Conservation (phyloP, 192 early-diverging fungal genomes). For the Lunasporangiospora selenospora region DNA sequence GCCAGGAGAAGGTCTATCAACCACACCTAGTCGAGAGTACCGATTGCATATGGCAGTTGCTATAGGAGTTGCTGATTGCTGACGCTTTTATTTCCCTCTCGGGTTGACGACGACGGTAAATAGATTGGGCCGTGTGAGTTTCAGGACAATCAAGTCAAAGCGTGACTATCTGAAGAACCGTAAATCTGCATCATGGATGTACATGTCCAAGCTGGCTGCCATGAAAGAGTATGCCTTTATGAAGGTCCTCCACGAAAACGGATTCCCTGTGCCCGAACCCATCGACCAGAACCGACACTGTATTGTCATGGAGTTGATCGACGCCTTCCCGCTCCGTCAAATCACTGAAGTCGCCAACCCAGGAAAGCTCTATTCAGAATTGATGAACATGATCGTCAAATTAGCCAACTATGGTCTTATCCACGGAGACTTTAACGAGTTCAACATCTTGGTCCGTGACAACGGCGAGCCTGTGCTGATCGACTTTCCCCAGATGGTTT, state of each 20-base stretch:
- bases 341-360: constrained; percentile 86
- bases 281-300: constrained; percentile 95
- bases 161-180: constrained; percentile 96
- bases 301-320: constrained; percentile 95
- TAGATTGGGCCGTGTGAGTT: constrained; percentile 94
- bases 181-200: constrained; percentile 98
- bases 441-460: constrained; percentile 92
- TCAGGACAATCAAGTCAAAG: constrained; percentile 96
- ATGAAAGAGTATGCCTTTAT: constrained; percentile 99
- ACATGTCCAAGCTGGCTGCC: constrained; percentile 97
- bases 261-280: constrained; percentile 95
- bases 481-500: constrained; percentile 99
- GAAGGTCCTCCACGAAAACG: constrained; percentile 88
- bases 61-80: neutral
- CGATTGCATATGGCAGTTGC: neutral
- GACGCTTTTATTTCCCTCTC: neutral
- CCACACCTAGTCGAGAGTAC: no score
- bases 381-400: constrained; percentile 97
- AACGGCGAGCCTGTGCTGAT: constrained; percentile 89
- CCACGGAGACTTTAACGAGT: constrained; percentile 99
- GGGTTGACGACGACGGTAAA: neutral
- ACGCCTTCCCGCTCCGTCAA: constrained; percentile 95
- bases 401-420: constrained; percentile 95
- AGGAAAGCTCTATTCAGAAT: constrained; percentile 89
- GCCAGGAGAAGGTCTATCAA: no score